Base-by-base conservation (phyloP, 164 flowering plant genomes). In the Protea cynaroides region DNA sequence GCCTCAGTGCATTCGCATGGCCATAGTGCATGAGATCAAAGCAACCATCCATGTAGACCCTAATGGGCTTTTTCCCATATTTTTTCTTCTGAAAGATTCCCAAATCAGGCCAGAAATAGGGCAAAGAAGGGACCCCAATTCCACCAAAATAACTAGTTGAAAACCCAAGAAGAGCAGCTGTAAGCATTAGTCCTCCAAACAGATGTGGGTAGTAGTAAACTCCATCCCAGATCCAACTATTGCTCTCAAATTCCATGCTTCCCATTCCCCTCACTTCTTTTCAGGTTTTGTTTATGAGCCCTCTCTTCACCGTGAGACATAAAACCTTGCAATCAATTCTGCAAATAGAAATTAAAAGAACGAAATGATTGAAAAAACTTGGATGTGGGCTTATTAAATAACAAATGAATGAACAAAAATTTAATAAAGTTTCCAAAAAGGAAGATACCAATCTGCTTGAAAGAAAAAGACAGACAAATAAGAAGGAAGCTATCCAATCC, bases 11-110 rank as follows among this genome's bases (percentile, higher is more conserved):
- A 70, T 91, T 91, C 43, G 90, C 91, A 71, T 91, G 97, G 25
- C 97, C 97, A 65, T 86, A 91, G 65, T 91, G 97, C 97, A 91
- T 91, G 55, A 91, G 86, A 78, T 91, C 96, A 64, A 89, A 91
- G 63, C 97, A 91, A 0, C 96, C 97, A 78, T 91, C 97, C 93
- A 91, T 88, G 64, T 88, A 91, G 57, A 91, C 96, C 50, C 96
- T 83, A 22, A 91, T 70, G 25, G 79, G 83, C 75, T 75, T 88
- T 76, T 80, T 86, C 62, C 67, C 75, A 64, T 68, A 25, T 71
- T 72, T 86, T 65, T 72, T 84, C 73, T 83, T 88, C 14, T 86
- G 78, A 47, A 90, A 84, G 65, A 81, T 44, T 1, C 87, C 76
- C 59, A 77, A 74, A 74, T 82, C 82, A 3, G 87, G 83, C 76